Percentiles rank a stretch among this genome's conserved stretches.
Conservation (phyloP, 2,329 filamentous ascomycete species). For the Trichoderma brevicompactum region DNA sequence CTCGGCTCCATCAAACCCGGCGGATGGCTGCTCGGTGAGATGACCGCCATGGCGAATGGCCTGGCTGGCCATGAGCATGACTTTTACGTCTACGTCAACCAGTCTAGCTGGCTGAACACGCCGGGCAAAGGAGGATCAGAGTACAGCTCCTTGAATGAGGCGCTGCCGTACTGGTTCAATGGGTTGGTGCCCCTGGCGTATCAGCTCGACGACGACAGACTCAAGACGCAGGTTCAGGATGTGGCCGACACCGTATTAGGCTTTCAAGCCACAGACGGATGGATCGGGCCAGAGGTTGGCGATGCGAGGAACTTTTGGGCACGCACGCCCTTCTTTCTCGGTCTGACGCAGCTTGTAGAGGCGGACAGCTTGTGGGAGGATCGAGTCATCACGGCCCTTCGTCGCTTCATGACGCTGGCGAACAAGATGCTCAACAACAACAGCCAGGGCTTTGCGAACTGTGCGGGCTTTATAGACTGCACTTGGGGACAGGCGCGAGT, state of each 20-base stretch:
- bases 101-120: slow-evolving; percentile 51
- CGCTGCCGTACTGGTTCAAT: slow-evolving; percentile 64
- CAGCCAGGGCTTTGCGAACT: slow-evolving; percentile 54
- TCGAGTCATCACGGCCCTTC: slow-evolving; percentile 31
- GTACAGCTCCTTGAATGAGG: slow-evolving; percentile 61
- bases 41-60: slow-evolving; percentile 53
- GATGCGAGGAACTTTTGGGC: slow-evolving; percentile 41
- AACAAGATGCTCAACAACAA: slow-evolving; percentile 60
- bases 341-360: slow-evolving; percentile 42
- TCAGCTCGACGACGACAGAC: slow-evolving; percentile 46
- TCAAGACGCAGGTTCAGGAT: slow-evolving; percentile 48
- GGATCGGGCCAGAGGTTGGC: slow-evolving; percentile 50
- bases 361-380: slow-evolving; percentile 37
- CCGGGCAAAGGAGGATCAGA: slow-evolving; percentile 49
- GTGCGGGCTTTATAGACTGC: slow-evolving; percentile 45
- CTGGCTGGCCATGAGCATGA: slow-evolving; percentile 57
- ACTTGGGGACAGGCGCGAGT: slow-evolving; percentile 43
- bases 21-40: slow-evolving; percentile 58
- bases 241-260: slow-evolving; percentile 50
- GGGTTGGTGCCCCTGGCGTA: slow-evolving; percentile 62
- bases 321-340: slow-evolving; percentile 40
- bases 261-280: slow-evolving; percentile 53
- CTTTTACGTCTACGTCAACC: slow-evolving; percentile 58
- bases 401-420: slow-evolving; percentile 47
- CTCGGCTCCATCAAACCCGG: slow-evolving; percentile 54